Percentiles rank a stretch among this genome's conserved stretches.
Evolutionary conservation across 805 yeast species (phyloP).

Genomic region (Pichia exigua): DNA sequence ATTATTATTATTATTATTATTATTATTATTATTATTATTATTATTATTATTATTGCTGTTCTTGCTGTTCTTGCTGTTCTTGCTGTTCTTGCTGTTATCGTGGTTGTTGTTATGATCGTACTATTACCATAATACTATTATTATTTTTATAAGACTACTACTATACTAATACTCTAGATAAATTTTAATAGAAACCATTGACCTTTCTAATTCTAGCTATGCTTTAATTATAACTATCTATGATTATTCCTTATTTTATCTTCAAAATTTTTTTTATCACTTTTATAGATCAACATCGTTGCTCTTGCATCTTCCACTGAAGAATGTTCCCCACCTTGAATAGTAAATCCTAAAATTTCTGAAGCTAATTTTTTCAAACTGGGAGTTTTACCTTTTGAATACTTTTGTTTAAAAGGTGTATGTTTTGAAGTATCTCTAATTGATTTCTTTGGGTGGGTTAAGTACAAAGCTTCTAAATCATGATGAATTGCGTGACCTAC

Average conservation of each 20-base stretch:
- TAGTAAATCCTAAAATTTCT: constrained; percentile 48
- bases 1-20: too few relatives aligned
- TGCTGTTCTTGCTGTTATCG: too few relatives aligned
- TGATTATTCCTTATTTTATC: constrained; percentile 12
- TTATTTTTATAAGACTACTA: too few relatives aligned
- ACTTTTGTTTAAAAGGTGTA: constrained; percentile 45
- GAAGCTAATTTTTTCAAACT: constrained; percentile 56
- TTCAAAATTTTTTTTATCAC: constrained; percentile 57
- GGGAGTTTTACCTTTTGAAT: constrained; percentile 65
- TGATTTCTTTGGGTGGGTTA: constrained; percentile 57
- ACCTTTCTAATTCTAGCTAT: too few relatives aligned
- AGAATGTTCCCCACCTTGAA: constrained; percentile 72
- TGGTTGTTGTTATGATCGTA: neutral
- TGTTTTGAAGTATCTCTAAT: constrained; percentile 72
- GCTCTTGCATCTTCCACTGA: constrained; percentile 89
- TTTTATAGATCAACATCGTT: constrained; percentile 71
- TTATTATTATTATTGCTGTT: too few relatives aligned
- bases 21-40: too few relatives aligned
- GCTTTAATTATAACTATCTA: neutral
- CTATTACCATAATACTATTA: too few relatives aligned
- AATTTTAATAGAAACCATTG: too few relatives aligned
- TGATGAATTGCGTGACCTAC: constrained; percentile 85
- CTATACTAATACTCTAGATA: too few relatives aligned
- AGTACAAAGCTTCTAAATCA: constrained; percentile 59
- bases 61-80: too few relatives aligned